Percentiles rank a stretch among this genome's conserved stretches.
phyloP scores from a whole-genome alignment of 2,329 filamentous ascomycete species.

The Aureobasidium pullulans region DNA sequence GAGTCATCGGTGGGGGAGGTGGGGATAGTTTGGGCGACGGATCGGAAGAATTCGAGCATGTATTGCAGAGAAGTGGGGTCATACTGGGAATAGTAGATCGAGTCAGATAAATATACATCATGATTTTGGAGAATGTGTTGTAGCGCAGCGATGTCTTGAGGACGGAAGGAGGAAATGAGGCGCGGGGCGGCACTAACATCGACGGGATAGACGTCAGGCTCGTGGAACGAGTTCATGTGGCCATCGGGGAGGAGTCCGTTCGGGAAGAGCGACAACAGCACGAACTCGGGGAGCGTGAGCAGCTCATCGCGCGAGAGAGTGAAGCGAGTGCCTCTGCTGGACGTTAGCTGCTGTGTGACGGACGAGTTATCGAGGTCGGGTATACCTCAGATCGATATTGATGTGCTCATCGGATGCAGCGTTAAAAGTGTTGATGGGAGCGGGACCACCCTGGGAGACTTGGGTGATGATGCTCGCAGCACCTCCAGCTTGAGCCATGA shows the following conservation, averaged over 20 bases:
- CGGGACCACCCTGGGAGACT: constrained; percentile 82
- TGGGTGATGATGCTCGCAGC: constrained; percentile 98
- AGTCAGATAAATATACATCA: constrained; percentile 50
- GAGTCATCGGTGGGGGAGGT: constrained; percentile 47
- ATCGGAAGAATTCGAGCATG: constrained; percentile 98
- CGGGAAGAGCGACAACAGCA: constrained; percentile 92
- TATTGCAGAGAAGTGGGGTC: constrained; percentile 94
- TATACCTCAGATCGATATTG: constrained; percentile 84
- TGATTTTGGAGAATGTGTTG: constrained; percentile 34
- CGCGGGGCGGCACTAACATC: constrained; percentile 61
- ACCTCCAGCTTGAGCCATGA: constrained; percentile 96
- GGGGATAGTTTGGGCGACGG: constrained; percentile 92
- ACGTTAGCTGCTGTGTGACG: constrained; percentile 21
- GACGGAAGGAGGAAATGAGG: constrained; percentile 26
- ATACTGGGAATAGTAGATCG: constrained; percentile 61
- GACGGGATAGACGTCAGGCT: constrained; percentile 91
- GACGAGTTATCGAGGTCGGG: constrained; percentile 1
- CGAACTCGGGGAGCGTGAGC: constrained; percentile 91
- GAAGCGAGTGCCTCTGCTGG: constrained; percentile 75
- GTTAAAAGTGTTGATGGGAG: constrained; percentile 82
- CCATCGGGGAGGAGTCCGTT: constrained; percentile 97
- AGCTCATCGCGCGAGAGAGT: constrained; percentile 92
- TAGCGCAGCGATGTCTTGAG: constrained; percentile 31
- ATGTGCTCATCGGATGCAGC: constrained; percentile 89
- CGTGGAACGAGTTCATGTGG: constrained; percentile 86